Evolutionary conservation across 1,139 yeast species (phyloP).

Genomic region (Zygosaccharomyces pseudobailii): DNA sequence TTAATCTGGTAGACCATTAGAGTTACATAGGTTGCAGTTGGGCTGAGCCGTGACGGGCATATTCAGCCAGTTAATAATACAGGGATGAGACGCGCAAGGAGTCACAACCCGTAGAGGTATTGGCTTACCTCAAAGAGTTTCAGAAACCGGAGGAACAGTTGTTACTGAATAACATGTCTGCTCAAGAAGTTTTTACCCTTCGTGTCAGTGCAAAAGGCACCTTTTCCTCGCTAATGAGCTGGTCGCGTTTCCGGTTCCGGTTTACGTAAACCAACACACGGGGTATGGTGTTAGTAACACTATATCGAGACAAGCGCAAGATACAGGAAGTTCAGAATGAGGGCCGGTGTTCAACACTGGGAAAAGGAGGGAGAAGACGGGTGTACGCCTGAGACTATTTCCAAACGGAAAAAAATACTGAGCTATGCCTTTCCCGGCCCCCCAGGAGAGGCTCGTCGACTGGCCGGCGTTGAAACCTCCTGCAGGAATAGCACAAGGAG

Average conservation of each 20-base stretch:
- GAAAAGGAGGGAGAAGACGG: background rate
- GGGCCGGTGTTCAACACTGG: background rate
- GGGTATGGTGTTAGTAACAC: background rate
- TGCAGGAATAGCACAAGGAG: conserved; percentile 5
- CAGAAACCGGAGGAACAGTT: background rate
- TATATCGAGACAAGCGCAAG: conserved; percentile 3
- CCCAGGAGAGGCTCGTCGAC: background rate
- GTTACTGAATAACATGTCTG: background rate
- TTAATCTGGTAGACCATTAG: too few relatives aligned
- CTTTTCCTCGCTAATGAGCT: background rate
- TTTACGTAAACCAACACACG: conserved; percentile 6
- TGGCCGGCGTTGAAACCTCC: conserved; percentile 1
- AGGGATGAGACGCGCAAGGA: too few relatives aligned
- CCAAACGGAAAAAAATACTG: conserved; percentile 1
- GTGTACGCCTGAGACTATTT: conserved; percentile 3
- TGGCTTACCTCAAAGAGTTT: background rate
- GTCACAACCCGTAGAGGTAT: too few relatives aligned
- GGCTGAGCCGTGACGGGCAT: too few relatives aligned
- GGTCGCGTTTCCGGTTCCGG: conserved; percentile 2
- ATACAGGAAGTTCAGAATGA: background rate
- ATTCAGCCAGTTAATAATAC: too few relatives aligned
- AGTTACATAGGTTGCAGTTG: too few relatives aligned
- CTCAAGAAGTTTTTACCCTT: background rate
- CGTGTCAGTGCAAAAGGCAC: conserved; percentile 1
- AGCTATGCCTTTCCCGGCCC: too few relatives aligned